These are phyloP conservation scores for Zoysia matrella DNA, from an alignment of 202 grass and related monocot species.

Conservation along the genomic window DNA sequence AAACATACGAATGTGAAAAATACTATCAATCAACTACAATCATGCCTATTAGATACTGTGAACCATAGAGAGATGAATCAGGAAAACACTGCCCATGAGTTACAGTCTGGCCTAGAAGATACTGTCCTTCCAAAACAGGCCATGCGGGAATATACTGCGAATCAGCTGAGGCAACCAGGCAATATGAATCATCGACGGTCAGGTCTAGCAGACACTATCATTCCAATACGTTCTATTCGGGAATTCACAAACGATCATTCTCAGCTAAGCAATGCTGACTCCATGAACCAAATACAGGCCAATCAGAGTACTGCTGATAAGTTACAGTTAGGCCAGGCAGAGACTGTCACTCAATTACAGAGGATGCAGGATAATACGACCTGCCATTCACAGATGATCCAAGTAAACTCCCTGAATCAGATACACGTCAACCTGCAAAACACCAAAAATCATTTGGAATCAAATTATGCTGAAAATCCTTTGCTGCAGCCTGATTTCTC, in stretches of 20 bases:
- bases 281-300: slow-evolving; percentile 14
- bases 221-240: slow-evolving; percentile 9
- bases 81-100: slow-evolving; percentile 7
- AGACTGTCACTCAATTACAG: slow-evolving; percentile 16
- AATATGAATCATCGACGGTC: slow-evolving; percentile 7
- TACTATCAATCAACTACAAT: slow-evolving; percentile 25
- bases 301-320: slow-evolving; percentile 30
- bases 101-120: slow-evolving; percentile 21
- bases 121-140: background rate
- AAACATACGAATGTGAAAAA: slow-evolving; percentile 11
- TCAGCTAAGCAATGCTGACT: slow-evolving; percentile 18
- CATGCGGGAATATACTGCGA: slow-evolving; percentile 24
- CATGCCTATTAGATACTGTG: background rate
- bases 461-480: slow-evolving; percentile 46
- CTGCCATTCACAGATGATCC: slow-evolving; percentile 7
- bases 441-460: slow-evolving; percentile 33
- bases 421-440: slow-evolving; percentile 39
- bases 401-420: slow-evolving; percentile 15
- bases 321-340: slow-evolving; percentile 22
- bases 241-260: slow-evolving; percentile 12
- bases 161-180: background rate
- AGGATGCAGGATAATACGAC: slow-evolving; percentile 20
- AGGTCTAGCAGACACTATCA: slow-evolving; percentile 12
- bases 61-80: background rate
- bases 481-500: slow-evolving; percentile 31